Percentiles rank a stretch among this genome's conserved stretches.
phyloP scores from a whole-genome alignment of 176 grass and related monocot genomes.

The Avena eriantha region DNA sequence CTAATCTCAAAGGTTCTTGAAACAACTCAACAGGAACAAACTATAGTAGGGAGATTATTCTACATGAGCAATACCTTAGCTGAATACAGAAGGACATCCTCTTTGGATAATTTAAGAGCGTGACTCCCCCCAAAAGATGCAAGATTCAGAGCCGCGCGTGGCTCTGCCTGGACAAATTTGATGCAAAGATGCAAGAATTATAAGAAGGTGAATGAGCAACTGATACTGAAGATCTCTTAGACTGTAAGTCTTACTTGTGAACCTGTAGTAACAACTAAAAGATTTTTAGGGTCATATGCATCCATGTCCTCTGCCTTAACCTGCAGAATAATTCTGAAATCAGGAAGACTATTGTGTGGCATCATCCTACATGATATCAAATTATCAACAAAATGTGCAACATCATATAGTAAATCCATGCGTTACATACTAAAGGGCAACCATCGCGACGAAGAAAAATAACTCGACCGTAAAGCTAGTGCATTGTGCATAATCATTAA shows the following conservation, averaged over 20 bases:
- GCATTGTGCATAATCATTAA: constrained; percentile 28
- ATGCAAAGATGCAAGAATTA: constrained; percentile 47
- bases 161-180: constrained; percentile 77
- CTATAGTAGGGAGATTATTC: constrained; percentile 30
- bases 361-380: constrained; percentile 24
- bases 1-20: constrained; percentile 28
- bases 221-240: constrained; percentile 33
- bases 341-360: constrained; percentile 40
- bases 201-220: constrained; percentile 22
- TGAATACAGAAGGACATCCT: constrained; percentile 92
- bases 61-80: constrained; percentile 72
- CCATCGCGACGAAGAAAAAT: not conserved
- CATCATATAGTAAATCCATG: not conserved
- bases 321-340: constrained; percentile 49
- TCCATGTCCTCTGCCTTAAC: constrained; percentile 98
- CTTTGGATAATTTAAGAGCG: constrained; percentile 86
- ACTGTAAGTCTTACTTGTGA: constrained; percentile 87
- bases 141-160: constrained; percentile 94
- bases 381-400: constrained; percentile 25
- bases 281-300: constrained; percentile 91
- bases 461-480: constrained; percentile 38
- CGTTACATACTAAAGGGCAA: constrained; percentile 12
- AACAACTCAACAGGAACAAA: constrained; percentile 1
- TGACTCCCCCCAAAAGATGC: constrained; percentile 96
- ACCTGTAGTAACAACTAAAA: constrained; percentile 95